phyloP scores from a whole-genome alignment of 2,329 filamentous ascomycete genomes.

The Dothiorella sarmentorum region DNA sequence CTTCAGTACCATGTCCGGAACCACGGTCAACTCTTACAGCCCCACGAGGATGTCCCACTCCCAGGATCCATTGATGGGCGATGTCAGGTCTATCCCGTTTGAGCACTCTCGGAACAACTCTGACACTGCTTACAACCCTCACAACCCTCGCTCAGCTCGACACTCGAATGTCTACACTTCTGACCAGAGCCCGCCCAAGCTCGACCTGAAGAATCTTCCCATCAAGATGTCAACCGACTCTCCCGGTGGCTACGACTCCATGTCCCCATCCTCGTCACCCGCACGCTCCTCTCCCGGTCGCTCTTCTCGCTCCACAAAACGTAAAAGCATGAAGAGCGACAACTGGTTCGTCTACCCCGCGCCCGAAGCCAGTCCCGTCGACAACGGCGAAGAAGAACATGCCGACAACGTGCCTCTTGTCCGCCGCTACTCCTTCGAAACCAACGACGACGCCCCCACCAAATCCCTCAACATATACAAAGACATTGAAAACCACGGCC shows the following conservation, averaged over 20 bases:
- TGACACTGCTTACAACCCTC: constrained; percentile 53
- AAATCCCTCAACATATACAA: not conserved
- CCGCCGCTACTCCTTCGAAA: constrained; percentile 14
- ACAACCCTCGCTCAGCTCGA: constrained; percentile 50
- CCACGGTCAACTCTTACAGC: constrained; percentile 39
- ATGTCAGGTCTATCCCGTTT: constrained; percentile 64
- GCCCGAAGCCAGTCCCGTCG: not conserved
- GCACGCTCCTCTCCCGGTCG: constrained; percentile 23
- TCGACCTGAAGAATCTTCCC: not conserved
- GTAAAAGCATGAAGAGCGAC: constrained; percentile 39
- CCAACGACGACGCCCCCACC: constrained; percentile 7
- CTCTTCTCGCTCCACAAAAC: constrained; percentile 17
- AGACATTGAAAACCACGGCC: constrained; percentile 21
- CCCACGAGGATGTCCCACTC: constrained; percentile 33
- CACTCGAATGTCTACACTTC: constrained; percentile 56
- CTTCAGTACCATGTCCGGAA: constrained; percentile 49
- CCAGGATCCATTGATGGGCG: constrained; percentile 40
- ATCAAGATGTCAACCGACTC: constrained; percentile 31
- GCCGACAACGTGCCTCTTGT: not conserved
- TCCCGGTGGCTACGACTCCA: constrained; percentile 28
- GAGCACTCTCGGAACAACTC: constrained; percentile 70
- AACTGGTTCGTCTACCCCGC: constrained; percentile 45
- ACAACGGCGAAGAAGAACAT: not conserved
- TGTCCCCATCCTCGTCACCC: constrained; percentile 20
- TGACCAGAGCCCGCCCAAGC: constrained; percentile 34